Evolutionary conservation across 2,329 filamentous ascomycete genomes (phyloP).

Genomic region (Trichophyton equinum): DNA sequence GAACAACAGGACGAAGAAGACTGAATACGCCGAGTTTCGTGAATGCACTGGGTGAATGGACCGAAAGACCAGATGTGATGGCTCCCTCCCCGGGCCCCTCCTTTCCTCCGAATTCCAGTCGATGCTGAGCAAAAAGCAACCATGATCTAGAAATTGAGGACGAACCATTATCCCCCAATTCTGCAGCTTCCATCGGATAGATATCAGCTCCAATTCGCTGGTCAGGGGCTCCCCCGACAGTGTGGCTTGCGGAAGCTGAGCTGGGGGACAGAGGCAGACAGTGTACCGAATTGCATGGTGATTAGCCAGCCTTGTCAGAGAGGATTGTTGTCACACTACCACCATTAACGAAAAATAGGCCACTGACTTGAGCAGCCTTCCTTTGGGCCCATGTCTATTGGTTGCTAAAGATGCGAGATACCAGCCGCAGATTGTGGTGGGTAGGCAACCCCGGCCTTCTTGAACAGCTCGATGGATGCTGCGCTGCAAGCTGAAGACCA

Average conservation of each 20-base stretch:
- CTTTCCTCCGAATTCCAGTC: background rate
- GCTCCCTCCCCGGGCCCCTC: background rate
- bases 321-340: background rate
- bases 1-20: no score
- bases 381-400: background rate
- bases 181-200: background rate
- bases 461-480: background rate
- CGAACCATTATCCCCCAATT: background rate
- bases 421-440: background rate
- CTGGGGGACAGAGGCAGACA: background rate
- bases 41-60: no score
- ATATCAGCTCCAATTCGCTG: background rate
- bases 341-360: background rate
- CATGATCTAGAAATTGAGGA: background rate
- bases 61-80: no score
- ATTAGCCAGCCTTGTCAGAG: background rate
- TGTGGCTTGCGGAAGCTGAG: constrained; percentile 4
- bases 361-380: background rate
- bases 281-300: background rate
- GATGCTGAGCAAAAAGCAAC: constrained; percentile 1
- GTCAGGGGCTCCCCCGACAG: background rate
- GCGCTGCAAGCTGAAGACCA: background rate
- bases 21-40: no score
- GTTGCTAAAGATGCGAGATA: background rate
- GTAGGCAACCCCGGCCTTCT: background rate